Conservation (phyloP, 441 rosid species). For the Biscutella laevigata region DNA sequence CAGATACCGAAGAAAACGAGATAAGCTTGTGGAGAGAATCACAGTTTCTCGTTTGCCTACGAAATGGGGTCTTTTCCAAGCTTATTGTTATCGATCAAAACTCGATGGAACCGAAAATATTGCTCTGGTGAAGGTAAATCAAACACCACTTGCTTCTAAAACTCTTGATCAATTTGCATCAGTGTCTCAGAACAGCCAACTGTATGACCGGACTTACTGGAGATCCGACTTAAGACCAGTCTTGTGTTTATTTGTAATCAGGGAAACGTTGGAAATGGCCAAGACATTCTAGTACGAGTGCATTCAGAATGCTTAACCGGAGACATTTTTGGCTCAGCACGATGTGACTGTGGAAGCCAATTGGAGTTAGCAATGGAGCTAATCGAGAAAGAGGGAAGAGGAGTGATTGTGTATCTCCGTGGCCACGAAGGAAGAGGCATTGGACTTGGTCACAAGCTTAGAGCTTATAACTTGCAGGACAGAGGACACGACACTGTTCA, state of each 20-base stretch:
- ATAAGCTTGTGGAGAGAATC: constrained; percentile 59
- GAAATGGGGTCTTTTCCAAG: constrained; percentile 69
- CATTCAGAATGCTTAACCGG: constrained; percentile 87
- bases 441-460: constrained; percentile 78
- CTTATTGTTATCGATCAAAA: constrained; percentile 59
- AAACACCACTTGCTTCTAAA: background rate
- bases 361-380: constrained; percentile 66
- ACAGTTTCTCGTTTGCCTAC: constrained; percentile 61
- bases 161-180: background rate
- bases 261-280: constrained; percentile 64
- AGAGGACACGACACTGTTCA: constrained; percentile 82
- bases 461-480: constrained; percentile 78
- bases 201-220: background rate
- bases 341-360: constrained; percentile 82
- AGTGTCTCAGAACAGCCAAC: background rate
- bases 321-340: constrained; percentile 69
- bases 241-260: constrained; percentile 18
- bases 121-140: constrained; percentile 60
- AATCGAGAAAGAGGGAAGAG: constrained; percentile 61
- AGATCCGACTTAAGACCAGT: background rate
- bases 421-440: constrained; percentile 96
- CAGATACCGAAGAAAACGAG: constrained; percentile 73
- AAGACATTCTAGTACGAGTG: constrained; percentile 72
- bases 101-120: constrained; percentile 71
- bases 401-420: constrained; percentile 68